Percentiles rank a stretch among this genome's conserved stretches.
Evolutionary conservation across 2,329 filamentous ascomycete genomes (phyloP).

Genomic region (Alternaria alternata): DNA sequence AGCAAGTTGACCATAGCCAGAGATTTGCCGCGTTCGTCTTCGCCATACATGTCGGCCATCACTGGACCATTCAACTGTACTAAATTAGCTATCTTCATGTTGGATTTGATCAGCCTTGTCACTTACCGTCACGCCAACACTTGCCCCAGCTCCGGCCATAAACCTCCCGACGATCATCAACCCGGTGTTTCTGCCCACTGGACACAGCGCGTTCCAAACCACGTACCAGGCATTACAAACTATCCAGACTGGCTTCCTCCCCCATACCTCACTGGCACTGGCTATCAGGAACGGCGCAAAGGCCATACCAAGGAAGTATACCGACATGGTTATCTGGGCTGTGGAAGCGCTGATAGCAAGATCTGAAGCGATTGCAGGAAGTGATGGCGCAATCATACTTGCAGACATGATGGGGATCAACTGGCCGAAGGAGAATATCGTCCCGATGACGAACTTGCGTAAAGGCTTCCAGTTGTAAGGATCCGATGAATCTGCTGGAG

Average conservation of each 20-base stretch:
- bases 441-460: slow-evolving; percentile 26
- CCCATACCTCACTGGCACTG: slow-evolving; percentile 19
- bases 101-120: background rate
- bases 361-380: slow-evolving; percentile 18
- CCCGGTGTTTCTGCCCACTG: slow-evolving; percentile 3
- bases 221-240: slow-evolving; percentile 20
- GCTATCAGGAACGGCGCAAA: slow-evolving; percentile 21
- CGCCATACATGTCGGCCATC: slow-evolving; percentile 24
- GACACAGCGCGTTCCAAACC: slow-evolving; percentile 22
- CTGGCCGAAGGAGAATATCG: slow-evolving; percentile 20
- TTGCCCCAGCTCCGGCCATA: slow-evolving; percentile 24
- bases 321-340: slow-evolving; percentile 17
- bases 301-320: slow-evolving; percentile 24
- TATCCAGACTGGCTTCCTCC: slow-evolving; percentile 14
- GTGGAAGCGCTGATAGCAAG: slow-evolving; percentile 18
- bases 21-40: slow-evolving; percentile 21
- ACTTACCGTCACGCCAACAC: slow-evolving; percentile 20
- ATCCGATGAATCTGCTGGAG: slow-evolving; percentile 35
- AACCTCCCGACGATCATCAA: slow-evolving; percentile 22
- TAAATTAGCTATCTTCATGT: background rate
- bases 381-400: slow-evolving; percentile 22
- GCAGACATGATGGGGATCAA: slow-evolving; percentile 27
- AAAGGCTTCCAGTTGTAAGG: slow-evolving; percentile 42
- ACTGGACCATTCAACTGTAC: slow-evolving; percentile 22
- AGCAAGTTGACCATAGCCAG: slow-evolving; percentile 23